Conservation (phyloP, 495 filamentous ascomycete genomes). For the Oleoguttula mirabilis region DNA sequence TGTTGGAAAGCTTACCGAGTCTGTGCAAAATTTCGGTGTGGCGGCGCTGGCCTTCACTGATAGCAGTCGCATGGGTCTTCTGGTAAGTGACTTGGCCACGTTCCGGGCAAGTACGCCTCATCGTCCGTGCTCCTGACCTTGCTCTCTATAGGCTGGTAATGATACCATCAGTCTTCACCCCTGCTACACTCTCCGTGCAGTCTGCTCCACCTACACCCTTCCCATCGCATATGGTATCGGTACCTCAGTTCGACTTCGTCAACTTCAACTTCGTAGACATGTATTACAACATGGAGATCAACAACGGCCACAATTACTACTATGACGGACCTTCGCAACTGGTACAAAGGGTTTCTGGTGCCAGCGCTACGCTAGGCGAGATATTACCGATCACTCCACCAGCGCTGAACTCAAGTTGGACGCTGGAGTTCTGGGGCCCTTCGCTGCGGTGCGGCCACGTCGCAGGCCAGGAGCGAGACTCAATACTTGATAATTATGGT, state of each 20-base stretch:
- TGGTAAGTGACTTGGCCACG: too few species aligned
- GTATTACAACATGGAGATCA: too few species aligned
- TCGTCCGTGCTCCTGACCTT: too few species aligned
- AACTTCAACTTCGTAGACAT: constrained; percentile 4
- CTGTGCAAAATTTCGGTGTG: too few species aligned
- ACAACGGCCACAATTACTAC: not conserved
- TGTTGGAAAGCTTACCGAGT: too few species aligned
- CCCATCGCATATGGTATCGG: not conserved
- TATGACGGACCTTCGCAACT: not conserved
- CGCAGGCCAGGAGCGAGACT: not conserved
- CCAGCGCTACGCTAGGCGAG: not conserved
- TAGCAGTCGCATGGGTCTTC: too few species aligned
- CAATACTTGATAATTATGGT: too few species aligned
- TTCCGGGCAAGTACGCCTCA: too few species aligned
- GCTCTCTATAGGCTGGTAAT: constrained; percentile 5
- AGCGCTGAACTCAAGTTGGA: constrained; percentile 3
- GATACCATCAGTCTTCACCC: constrained; percentile 11
- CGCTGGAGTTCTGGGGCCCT: not conserved
- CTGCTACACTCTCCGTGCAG: constrained; percentile 12
- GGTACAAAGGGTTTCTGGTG: not conserved
- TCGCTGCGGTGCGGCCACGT: not conserved
- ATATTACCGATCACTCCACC: constrained; percentile 1
- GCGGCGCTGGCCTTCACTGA: too few species aligned
- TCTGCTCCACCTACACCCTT: not conserved
- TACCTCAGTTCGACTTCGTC: constrained; percentile 3